Conservation (phyloP, 208 protist genomes). For the Leptomonas seymouri region DNA sequence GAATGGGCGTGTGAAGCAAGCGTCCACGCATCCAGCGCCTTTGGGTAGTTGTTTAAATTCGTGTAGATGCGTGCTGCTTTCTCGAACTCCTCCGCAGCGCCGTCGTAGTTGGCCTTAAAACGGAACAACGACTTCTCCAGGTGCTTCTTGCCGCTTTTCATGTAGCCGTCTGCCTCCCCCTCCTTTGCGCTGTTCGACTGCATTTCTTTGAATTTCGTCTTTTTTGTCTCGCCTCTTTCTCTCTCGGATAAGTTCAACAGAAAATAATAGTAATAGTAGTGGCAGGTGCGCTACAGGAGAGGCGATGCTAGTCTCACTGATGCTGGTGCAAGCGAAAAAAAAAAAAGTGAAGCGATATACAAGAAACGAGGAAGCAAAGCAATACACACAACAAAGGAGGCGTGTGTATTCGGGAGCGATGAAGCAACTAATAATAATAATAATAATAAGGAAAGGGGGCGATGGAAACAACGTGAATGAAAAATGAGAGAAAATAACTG, state of each 20-base stretch:
- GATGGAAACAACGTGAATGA: no score
- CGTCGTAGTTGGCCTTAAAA: conserved; percentile 58
- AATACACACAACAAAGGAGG: no score
- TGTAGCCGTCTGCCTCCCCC: conserved; percentile 55
- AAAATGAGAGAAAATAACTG: background rate
- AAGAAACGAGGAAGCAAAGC: no score
- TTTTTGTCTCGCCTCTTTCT: no score
- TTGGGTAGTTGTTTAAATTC: conserved; percentile 37
- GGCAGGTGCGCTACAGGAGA: no score
- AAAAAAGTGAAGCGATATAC: background rate
- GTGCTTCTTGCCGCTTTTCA: conserved; percentile 61
- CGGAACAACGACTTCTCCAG: conserved; percentile 54
- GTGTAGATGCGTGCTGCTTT: conserved; percentile 75
- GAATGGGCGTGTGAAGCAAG: conserved; percentile 44
- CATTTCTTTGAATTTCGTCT: conserved; percentile 1
- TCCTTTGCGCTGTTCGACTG: conserved; percentile 25
- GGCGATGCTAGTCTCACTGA: no score
- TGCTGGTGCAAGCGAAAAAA: background rate
- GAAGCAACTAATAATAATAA: no score
- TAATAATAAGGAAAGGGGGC: no score
- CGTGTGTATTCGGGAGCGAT: no score
- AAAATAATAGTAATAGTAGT: no score
- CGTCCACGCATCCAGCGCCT: conserved; percentile 48
- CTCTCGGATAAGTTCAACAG: no score
- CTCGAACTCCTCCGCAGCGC: conserved; percentile 69